phyloP scores from a whole-genome alignment of 176 grass and related monocot species.

The Eragrostis curvula region DNA sequence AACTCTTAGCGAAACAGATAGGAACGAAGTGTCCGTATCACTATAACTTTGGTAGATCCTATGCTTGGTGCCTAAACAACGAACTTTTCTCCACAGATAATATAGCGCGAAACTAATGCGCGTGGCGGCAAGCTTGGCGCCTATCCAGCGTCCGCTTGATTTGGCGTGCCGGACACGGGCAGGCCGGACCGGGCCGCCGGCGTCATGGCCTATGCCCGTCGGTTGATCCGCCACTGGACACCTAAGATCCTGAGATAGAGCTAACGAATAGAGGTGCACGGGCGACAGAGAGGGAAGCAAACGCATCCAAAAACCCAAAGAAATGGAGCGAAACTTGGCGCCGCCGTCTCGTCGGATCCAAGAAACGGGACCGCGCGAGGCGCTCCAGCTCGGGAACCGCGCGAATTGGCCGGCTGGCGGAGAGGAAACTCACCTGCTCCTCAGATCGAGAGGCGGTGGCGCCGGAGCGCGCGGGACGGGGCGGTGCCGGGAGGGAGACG shows the following conservation, averaged over 20 bases:
- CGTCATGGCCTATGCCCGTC: not conserved
- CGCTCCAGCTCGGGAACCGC: not conserved
- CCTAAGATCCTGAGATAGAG: not conserved
- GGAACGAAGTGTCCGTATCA: not conserved
- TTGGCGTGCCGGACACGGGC: not conserved
- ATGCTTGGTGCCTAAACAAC: not conserved
- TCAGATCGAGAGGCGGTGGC: constrained; percentile 28
- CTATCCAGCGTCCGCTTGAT: not conserved
- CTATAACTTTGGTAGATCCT: not conserved
- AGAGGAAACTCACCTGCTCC: constrained; percentile 19
- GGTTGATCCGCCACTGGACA: not conserved
- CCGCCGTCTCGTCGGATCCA: constrained; percentile 5
- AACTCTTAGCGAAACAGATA: not conserved
- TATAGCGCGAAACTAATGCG: not conserved
- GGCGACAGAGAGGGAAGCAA: not conserved
- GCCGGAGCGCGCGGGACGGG: constrained; percentile 4
- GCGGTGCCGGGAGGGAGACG: not conserved
- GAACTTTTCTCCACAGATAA: constrained; percentile 5
- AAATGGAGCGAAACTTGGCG: not conserved
- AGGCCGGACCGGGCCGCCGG: not conserved
- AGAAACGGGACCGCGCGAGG: not conserved
- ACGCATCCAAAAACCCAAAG: not conserved
- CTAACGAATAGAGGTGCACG: not conserved
- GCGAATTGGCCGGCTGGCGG: not conserved
- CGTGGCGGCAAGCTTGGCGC: not conserved